Percentiles rank a stretch among this genome's conserved stretches.
Conservation (phyloP, 805 yeast genomes). For the Nakazawaea populi region DNA sequence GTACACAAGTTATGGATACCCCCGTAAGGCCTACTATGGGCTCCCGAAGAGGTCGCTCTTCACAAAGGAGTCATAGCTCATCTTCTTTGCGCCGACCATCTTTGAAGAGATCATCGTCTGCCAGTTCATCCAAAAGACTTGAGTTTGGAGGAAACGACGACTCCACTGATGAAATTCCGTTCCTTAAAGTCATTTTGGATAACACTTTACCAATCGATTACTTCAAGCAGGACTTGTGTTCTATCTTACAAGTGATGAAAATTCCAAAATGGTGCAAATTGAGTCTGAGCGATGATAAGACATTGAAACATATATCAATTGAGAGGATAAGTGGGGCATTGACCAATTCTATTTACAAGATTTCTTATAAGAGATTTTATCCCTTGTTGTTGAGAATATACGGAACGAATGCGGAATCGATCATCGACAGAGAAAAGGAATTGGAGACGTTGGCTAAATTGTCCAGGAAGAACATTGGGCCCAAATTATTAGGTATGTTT, state of each 20-base stretch:
- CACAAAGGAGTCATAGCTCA: not conserved
- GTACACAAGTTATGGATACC: not conserved
- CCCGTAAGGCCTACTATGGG: not conserved
- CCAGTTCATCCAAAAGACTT: constrained; percentile 3
- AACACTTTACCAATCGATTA: constrained; percentile 77
- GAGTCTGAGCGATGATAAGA: constrained; percentile 25
- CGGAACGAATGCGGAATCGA: constrained; percentile 79
- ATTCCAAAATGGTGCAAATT: constrained; percentile 79
- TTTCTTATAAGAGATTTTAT: constrained; percentile 36
- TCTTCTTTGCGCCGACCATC: constrained; percentile 6
- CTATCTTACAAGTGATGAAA: constrained; percentile 53
- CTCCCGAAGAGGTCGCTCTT: constrained; percentile 1
- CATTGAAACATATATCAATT: constrained; percentile 41
- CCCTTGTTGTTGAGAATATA: constrained; percentile 77
- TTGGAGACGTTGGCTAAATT: constrained; percentile 66
- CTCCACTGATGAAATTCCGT: constrained; percentile 2
- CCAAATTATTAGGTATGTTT: constrained; percentile 82
- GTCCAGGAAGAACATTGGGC: constrained; percentile 78
- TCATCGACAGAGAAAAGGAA: constrained; percentile 84
- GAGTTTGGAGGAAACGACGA: not conserved
- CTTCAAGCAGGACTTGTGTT: constrained; percentile 73
- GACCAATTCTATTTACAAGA: constrained; percentile 82
- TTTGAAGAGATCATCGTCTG: constrained; percentile 8
- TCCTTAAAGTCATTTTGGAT: constrained; percentile 51
- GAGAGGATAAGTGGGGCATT: constrained; percentile 85